Conservation (phyloP, 495 filamentous ascomycete species). For the Melanomma pulvis-pyrius region DNA sequence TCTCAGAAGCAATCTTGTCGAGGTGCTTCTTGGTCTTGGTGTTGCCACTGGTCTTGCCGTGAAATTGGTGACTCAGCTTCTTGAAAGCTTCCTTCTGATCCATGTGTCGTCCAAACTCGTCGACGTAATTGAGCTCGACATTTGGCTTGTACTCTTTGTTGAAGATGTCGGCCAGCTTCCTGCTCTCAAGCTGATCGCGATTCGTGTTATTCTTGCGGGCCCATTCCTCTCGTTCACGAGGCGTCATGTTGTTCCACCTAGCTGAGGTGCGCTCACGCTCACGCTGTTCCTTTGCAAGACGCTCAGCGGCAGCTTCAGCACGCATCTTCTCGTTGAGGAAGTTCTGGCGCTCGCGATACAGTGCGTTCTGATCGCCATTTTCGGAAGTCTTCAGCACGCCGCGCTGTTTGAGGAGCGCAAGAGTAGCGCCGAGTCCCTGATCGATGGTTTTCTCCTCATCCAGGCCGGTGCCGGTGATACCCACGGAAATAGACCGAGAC, state of each 20-base stretch:
- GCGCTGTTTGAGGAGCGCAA: slow-evolving; percentile 80
- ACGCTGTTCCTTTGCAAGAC: slow-evolving; percentile 76
- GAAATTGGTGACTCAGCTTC: slow-evolving; percentile 93
- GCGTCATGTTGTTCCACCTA: slow-evolving; percentile 81
- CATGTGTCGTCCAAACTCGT: slow-evolving; percentile 82
- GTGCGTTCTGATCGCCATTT: slow-evolving; percentile 64
- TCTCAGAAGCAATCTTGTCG: slow-evolving; percentile 97
- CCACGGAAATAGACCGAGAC: slow-evolving; percentile 45
- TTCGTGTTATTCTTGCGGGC: slow-evolving; percentile 82
- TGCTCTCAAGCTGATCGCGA: slow-evolving; percentile 78
- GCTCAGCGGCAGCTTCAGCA: slow-evolving; percentile 74
- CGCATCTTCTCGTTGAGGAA: slow-evolving; percentile 79
- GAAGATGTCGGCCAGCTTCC: slow-evolving; percentile 80
- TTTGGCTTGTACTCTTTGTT: slow-evolving; percentile 85
- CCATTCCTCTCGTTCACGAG: slow-evolving; percentile 87
- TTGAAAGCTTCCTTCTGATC: slow-evolving; percentile 96
- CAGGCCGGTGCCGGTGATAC: slow-evolving; percentile 81
- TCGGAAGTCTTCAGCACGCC: slow-evolving; percentile 70
- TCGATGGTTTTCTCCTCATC: slow-evolving; percentile 53
- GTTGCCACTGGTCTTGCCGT: slow-evolving; percentile 96
- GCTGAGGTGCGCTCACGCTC: slow-evolving; percentile 83
- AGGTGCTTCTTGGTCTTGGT: slow-evolving; percentile 96
- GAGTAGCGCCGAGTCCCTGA: slow-evolving; percentile 73
- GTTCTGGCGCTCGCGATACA: slow-evolving; percentile 72
- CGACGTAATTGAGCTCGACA: slow-evolving; percentile 85